A percentile compares a stretch with the other conserved stretches of the same genome.
Conservation (phyloP, 257 asterid genomes). For the Nicotiana obtusifolia region DNA sequence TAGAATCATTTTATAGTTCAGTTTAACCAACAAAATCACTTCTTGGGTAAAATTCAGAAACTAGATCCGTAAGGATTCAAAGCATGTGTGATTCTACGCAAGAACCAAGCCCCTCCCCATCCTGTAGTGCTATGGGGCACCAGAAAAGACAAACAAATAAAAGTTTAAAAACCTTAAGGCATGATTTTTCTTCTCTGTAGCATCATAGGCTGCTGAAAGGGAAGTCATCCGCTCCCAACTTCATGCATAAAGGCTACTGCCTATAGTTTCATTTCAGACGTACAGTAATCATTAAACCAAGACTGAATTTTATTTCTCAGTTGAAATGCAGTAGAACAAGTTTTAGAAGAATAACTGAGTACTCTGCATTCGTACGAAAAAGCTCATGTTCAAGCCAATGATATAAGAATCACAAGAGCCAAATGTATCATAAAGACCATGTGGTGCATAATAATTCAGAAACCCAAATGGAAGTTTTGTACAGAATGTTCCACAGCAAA, state of each 20-base stretch:
- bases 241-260: not conserved
- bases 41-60: not conserved
- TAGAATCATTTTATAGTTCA: not conserved
- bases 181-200: not conserved
- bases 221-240: not conserved
- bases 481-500: not conserved
- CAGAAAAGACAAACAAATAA: not conserved
- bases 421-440: not conserved
- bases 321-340: not conserved
- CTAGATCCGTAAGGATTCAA: not conserved
- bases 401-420: slow-evolving; percentile 3
- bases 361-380: not conserved
- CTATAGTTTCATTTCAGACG: not conserved
- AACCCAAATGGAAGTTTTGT: not conserved
- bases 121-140: not conserved
- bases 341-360: not conserved
- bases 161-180: not conserved
- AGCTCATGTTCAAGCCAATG: not conserved
- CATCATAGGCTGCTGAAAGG: not conserved
- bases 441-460: not conserved
- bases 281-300: not conserved
- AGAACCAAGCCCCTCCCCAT: not conserved
- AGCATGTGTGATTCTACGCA: not conserved
- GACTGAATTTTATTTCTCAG: not conserved
- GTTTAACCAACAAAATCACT: not conserved